Base-by-base conservation (phyloP, 345 rosid genomes). In the Acer campestre region DNA sequence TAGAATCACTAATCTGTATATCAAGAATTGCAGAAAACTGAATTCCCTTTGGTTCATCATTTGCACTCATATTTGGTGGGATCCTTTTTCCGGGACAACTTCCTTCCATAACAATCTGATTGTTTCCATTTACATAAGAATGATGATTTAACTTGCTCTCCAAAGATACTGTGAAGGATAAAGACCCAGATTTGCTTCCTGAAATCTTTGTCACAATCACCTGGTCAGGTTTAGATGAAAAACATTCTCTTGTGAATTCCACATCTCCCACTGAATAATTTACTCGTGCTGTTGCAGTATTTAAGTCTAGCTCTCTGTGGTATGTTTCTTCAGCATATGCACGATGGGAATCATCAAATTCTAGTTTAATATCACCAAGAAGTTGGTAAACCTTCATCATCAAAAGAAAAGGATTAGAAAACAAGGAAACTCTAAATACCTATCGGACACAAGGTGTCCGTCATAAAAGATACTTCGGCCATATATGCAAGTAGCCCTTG, bases 231-330 rank as follows among this genome's bases (percentile, higher is more conserved):
- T 85, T 71, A 18, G 98, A 94, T 75, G 93, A 89, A 61, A 93
- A 96, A 82, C 85, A 86, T 20, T 94, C 95, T 77, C 99, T 84
- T 1, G 85, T 88, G 70, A 76, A 92, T 23, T 86, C 91, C 44
- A 89, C 88, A 75, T 74, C 81, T 49, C 86, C 94, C 22, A 87
- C 97, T 2, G 88, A 79, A 81, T 92, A 96, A 51, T 85, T 88
- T 68, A 92, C 88, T 82, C 71, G 86, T 23, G 89, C 91, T 4
- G 94, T 88, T 69, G 99, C 97, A 51, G 92, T 90, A 75, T 92
- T 89, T 82, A 96, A 88, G 85, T 96, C 97, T 13, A 96, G 92
- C 81, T 96, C 98, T 79, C 99, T 88, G n/a, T n/a, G 77, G 56
- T 96, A 94, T 13, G 95, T 87, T 27, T 77, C 87, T 78, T 87